Percentiles rank a stretch among this genome's conserved stretches.
phyloP scores from a whole-genome alignment of 148 eudicot genomes.

The Rheum nobile region DNA sequence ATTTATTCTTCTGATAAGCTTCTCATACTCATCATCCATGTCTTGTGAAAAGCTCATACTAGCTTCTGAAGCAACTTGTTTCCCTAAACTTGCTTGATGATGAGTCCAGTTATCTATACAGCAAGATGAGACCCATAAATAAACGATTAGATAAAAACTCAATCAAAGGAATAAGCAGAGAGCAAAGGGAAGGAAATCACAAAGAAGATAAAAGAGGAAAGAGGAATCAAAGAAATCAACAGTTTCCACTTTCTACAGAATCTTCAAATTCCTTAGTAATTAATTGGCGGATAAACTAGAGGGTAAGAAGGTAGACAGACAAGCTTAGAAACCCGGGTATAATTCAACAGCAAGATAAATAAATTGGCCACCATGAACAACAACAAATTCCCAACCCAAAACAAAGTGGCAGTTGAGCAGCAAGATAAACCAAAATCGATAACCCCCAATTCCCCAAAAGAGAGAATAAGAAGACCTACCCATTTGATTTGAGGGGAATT shows the following conservation, averaged over 20 bases:
- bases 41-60: conserved; percentile 57
- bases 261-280: background rate
- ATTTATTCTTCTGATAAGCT: conserved; percentile 83
- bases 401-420: background rate
- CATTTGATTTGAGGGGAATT: conserved; percentile 15
- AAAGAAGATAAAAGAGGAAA: background rate
- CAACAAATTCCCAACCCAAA: background rate
- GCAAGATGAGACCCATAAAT: background rate
- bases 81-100: conserved; percentile 1
- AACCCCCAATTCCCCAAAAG: background rate
- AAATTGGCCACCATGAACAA: background rate
- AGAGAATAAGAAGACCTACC: conserved; percentile 17
- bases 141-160: background rate
- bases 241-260: conserved; percentile 2
- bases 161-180: background rate
- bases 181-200: background rate
- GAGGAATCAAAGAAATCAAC: background rate
- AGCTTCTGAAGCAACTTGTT: conserved; percentile 30
- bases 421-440: background rate
- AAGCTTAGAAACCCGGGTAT: conserved; percentile 11
- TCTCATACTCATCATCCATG: conserved; percentile 86
- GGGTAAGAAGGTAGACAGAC: background rate
- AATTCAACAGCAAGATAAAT: background rate
- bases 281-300: background rate
- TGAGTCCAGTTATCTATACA: background rate